A percentile compares a stretch with the other conserved stretches of the same genome.
Evolutionary conservation across 139 green algal species (phyloP).

Genomic region (Micractinium conductrix): DNA sequence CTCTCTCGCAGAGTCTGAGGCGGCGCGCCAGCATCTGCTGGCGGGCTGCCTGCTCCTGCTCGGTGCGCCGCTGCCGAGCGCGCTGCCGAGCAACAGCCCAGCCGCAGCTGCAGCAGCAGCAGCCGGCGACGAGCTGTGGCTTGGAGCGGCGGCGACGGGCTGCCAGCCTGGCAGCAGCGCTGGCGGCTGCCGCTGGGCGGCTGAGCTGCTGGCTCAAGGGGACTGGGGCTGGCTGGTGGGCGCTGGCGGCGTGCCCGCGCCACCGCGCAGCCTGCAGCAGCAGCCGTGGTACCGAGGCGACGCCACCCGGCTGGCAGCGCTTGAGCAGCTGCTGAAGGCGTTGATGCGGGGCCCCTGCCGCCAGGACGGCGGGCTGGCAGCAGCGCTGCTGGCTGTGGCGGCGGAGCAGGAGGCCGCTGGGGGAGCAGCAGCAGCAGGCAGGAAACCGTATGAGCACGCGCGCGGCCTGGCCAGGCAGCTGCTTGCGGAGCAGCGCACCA

Average conservation of each 20-base stretch:
- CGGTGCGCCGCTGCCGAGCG: slow-evolving; percentile 53
- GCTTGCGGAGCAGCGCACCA: slow-evolving; percentile 50
- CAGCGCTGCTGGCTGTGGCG: slow-evolving; percentile 39
- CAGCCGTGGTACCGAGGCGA: slow-evolving; percentile 35
- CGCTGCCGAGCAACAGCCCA: slow-evolving; percentile 45
- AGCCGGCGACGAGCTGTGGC: slow-evolving; percentile 32
- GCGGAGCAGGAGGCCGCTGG: neutral
- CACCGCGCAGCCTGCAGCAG: neutral
- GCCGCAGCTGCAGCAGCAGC: neutral
- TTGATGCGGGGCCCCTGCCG: slow-evolving; percentile 33
- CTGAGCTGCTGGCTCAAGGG: neutral
- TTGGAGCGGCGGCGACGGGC: slow-evolving; percentile 40
- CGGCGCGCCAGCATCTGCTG: slow-evolving; percentile 53
- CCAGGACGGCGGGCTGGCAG: neutral
- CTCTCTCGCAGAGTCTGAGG: slow-evolving; percentile 14
- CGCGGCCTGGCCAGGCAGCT: slow-evolving; percentile 51
- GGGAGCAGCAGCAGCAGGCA: neutral
- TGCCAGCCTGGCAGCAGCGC: neutral
- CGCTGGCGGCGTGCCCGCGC: neutral
- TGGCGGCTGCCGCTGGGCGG: neutral
- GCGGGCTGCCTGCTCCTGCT: slow-evolving; percentile 63
- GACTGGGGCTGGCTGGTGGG: neutral
- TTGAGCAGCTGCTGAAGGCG: slow-evolving; percentile 33
- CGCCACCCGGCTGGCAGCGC: slow-evolving; percentile 26
- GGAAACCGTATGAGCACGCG: neutral